These are phyloP conservation scores for Vigna radiata DNA, from an alignment of 306 rosid species.

Conservation along the genomic window DNA sequence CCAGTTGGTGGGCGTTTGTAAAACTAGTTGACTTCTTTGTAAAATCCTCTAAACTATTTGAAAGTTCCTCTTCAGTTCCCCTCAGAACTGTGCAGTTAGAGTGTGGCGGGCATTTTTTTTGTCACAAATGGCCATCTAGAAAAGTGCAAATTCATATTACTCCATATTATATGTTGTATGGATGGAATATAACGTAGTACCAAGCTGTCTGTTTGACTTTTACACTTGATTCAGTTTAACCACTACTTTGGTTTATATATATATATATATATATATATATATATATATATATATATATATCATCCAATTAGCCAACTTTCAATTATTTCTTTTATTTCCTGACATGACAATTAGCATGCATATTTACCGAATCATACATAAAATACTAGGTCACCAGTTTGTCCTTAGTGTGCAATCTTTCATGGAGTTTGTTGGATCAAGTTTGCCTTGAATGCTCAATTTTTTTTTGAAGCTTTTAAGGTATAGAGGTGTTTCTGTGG, in stretches of 20 bases:
- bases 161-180: not conserved
- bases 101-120: slow-evolving; percentile 1
- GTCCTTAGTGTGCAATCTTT: not conserved
- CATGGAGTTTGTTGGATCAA: not conserved
- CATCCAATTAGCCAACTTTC: not conserved
- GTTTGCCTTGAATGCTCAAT: not conserved
- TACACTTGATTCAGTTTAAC: not conserved
- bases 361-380: not conserved
- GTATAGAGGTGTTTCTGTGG: not conserved
- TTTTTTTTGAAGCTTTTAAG: not conserved
- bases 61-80: slow-evolving; percentile 3
- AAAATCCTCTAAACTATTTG: not conserved
- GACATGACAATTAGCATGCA: not conserved
- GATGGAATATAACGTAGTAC: not conserved
- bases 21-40: slow-evolving; percentile 22
- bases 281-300: not conserved
- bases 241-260: not conserved
- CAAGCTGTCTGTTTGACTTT: not conserved
- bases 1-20: slow-evolving; percentile 6
- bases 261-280: not conserved
- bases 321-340: not conserved
- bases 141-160: slow-evolving; percentile 13
- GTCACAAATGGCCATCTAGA: not conserved
- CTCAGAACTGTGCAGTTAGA: not conserved
- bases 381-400: not conserved